Conservation (phyloP, 2,329 filamentous ascomycete species). For the Alternaria gaisen region DNA sequence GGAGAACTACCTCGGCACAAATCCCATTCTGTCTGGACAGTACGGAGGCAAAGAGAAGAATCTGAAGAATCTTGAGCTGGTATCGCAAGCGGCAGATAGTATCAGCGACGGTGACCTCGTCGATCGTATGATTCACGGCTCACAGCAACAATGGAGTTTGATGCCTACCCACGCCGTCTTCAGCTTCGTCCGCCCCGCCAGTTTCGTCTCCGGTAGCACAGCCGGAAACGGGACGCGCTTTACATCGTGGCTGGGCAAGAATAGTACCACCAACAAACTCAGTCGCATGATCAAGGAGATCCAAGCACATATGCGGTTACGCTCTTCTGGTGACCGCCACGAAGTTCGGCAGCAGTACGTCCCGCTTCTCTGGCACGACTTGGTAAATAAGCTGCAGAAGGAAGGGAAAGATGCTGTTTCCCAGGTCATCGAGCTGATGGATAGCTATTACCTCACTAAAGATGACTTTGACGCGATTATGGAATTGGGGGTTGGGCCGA, state of each 20-base stretch:
- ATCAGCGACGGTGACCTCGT: constrained; percentile 97
- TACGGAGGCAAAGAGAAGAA: constrained; percentile 74
- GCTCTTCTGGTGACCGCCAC: constrained; percentile 87
- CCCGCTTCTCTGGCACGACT: constrained; percentile 83
- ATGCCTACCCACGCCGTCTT: constrained; percentile 98
- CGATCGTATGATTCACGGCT: constrained; percentile 97
- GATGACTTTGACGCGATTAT: constrained; percentile 94
- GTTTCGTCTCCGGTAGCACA: constrained; percentile 83
- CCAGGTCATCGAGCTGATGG: constrained; percentile 93
- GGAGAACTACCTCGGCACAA: constrained; percentile 92
- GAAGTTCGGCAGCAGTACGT: constrained; percentile 96
- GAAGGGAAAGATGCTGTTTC: constrained; percentile 85
- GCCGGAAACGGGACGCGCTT: constrained; percentile 73
- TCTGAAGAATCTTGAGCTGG: constrained; percentile 84
- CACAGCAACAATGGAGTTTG: constrained; percentile 96
- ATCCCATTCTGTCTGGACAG: constrained; percentile 71
- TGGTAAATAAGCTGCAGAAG: constrained; percentile 75
- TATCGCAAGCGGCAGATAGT: constrained; percentile 88
- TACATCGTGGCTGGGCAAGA: constrained; percentile 92
- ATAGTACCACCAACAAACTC: constrained; percentile 80
- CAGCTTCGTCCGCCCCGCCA: constrained; percentile 91
- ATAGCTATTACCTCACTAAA: constrained; percentile 92
- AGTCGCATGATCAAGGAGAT: constrained; percentile 88
- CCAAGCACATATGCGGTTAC: constrained; percentile 94
- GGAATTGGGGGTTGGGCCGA: constrained; percentile 87